Evolutionary conservation across 306 rosid genomes (phyloP).

Genomic region (Fragaria iinumae): DNA sequence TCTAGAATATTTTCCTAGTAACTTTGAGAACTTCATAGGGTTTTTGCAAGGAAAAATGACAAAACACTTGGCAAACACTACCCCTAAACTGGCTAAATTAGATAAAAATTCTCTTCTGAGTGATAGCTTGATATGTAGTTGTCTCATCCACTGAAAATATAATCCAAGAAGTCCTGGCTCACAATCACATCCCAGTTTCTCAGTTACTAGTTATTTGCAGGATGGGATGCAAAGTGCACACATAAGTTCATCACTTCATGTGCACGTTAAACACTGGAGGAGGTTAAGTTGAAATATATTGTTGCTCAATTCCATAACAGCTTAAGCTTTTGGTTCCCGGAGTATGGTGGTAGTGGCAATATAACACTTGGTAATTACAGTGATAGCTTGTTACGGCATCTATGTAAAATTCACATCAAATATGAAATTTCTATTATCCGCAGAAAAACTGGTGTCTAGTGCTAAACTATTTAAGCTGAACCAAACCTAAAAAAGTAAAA

Average conservation of each 20-base stretch:
- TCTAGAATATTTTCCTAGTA: background rate
- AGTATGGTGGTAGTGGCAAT: background rate
- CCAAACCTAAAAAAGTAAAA: background rate
- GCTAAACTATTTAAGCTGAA: background rate
- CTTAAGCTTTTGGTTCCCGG: background rate
- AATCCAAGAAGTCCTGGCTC: background rate
- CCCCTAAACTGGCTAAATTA: background rate
- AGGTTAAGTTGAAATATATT: background rate
- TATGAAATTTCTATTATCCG: background rate
- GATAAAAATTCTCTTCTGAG: background rate
- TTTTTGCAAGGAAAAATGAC: background rate
- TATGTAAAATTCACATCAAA: background rate
- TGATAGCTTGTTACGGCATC: background rate
- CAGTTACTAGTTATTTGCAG: background rate
- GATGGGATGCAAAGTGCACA: background rate
- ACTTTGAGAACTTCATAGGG: background rate
- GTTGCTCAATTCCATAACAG: background rate
- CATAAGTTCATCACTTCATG: background rate
- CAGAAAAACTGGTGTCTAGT: background rate
- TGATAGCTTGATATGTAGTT: background rate
- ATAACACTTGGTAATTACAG: background rate
- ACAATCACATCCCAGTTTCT: background rate
- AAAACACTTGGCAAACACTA: background rate
- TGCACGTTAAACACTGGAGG: background rate
- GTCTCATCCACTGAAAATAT: background rate